Percentiles rank a stretch among this genome's conserved stretches.
Evolutionary conservation across 2,329 filamentous ascomycete genomes (phyloP).

Genomic region (Sclerotinia spermophila): DNA sequence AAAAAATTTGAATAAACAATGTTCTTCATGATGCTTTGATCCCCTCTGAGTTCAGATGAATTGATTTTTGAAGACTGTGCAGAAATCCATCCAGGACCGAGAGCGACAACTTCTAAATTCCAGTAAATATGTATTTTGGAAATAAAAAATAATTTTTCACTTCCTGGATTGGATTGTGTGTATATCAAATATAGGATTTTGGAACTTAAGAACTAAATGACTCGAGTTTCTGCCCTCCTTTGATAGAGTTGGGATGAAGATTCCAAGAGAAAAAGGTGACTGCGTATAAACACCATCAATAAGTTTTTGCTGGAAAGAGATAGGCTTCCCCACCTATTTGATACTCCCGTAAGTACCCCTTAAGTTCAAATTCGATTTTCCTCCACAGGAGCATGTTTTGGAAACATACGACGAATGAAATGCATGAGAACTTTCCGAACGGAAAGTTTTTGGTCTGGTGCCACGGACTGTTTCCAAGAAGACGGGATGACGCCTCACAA

Average conservation of each 20-base stretch:
- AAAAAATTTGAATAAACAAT: neutral
- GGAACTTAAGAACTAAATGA: neutral
- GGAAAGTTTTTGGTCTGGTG: neutral
- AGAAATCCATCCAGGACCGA: neutral
- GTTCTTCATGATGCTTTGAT: neutral
- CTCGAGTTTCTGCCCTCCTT: neutral
- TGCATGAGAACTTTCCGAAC: neutral
- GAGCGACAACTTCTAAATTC: neutral
- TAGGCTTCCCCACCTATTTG: neutral
- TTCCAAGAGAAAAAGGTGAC: neutral
- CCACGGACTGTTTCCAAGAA: conserved; percentile 1
- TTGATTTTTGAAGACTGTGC: neutral
- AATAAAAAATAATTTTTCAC: no score
- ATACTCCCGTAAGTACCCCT: neutral
- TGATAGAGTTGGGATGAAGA: neutral
- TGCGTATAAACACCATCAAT: neutral
- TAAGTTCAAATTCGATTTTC: neutral
- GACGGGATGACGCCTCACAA: neutral
- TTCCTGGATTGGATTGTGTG: no score
- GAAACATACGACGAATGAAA: neutral
- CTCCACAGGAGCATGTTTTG: neutral
- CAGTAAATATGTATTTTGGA: neutral
- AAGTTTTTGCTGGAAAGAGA: neutral
- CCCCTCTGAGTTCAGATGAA: neutral
- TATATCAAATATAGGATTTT: neutral